These are phyloP conservation scores for Nepenthes alata DNA, from an alignment of 179 eudicot species.

Conservation along the genomic window DNA sequence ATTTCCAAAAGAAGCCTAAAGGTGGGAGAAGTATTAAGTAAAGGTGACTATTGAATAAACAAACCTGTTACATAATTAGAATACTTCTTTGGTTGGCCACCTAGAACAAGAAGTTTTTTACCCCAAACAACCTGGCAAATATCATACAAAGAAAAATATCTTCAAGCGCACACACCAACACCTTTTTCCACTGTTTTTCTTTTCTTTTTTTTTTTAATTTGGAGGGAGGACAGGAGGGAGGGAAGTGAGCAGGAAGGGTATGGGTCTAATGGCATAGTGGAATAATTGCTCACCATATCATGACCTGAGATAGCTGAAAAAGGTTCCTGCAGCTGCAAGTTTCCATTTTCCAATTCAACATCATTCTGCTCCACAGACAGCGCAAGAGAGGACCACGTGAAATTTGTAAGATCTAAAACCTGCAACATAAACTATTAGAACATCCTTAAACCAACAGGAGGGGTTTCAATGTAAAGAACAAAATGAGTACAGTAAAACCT, in stretches of 20 bases:
- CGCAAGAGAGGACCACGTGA: conserved; percentile 63
- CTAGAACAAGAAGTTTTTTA: conserved; percentile 49
- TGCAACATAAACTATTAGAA: conserved; percentile 18
- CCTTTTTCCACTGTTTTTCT: neutral
- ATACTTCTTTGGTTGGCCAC: conserved; percentile 46
- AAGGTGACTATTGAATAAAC: conserved; percentile 3
- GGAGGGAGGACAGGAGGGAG: neutral
- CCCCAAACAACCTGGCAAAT: conserved; percentile 63
- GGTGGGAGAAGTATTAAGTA: neutral
- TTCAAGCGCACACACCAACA: neutral
- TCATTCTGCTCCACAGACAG: conserved; percentile 21
- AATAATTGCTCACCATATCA: conserved; percentile 51
- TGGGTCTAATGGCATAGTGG: neutral
- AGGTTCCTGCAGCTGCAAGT: conserved; percentile 18
- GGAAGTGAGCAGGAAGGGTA: too few species aligned
- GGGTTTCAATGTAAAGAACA: neutral
- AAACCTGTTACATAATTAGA: conserved; percentile 53
- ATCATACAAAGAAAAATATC: conserved; percentile 2
- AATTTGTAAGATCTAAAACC: conserved; percentile 67
- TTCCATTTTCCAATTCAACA: conserved; percentile 25
- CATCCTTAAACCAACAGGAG: conserved; percentile 4
- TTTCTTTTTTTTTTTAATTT: neutral
- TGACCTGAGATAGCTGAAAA: conserved; percentile 77
- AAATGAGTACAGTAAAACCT: conserved; percentile 31
- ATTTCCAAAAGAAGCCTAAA: conserved; percentile 6